These are phyloP conservation scores for Ascochyta koolunga DNA, from an alignment of 2,329 filamentous ascomycete genomes.

Conservation along the genomic window DNA sequence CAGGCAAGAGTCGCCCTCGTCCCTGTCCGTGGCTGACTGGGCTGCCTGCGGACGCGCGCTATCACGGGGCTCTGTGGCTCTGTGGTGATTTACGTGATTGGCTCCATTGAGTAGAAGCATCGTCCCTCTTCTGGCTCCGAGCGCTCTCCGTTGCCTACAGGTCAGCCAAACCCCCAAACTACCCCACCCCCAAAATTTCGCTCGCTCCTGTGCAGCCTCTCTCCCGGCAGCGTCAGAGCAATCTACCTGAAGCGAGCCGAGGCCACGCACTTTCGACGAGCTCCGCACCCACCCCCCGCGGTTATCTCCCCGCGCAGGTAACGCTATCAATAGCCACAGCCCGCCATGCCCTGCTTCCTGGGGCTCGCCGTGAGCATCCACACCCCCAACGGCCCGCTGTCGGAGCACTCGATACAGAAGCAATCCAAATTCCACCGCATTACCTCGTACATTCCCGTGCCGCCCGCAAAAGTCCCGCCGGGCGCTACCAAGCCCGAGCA, in stretches of 20 bases:
- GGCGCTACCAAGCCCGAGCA: slow-evolving; percentile 80
- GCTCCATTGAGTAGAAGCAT: slow-evolving; percentile 10
- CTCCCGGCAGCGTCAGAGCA: slow-evolving; percentile 10
- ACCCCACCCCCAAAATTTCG: slow-evolving; percentile 21
- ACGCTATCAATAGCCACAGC: slow-evolving; percentile 10
- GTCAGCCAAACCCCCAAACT: neutral
- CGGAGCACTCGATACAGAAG: slow-evolving; percentile 94
- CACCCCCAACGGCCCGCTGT: slow-evolving; percentile 76
- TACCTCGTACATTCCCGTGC: slow-evolving; percentile 96
- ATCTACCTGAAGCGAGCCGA: slow-evolving; percentile 26
- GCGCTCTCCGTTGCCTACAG: slow-evolving; percentile 14
- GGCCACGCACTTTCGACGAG: slow-evolving; percentile 21
- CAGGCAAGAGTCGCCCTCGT: neutral
- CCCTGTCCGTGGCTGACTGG: slow-evolving; percentile 10
- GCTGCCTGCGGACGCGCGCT: slow-evolving; percentile 8
- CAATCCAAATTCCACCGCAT: slow-evolving; percentile 90
- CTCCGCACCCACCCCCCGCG: slow-evolving; percentile 25
- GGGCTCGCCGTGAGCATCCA: slow-evolving; percentile 98
- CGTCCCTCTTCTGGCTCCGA: slow-evolving; percentile 18
- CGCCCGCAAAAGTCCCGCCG: slow-evolving; percentile 76
- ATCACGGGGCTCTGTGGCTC: slow-evolving; percentile 18
- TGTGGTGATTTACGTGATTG: slow-evolving; percentile 22
- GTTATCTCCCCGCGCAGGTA: slow-evolving; percentile 22
- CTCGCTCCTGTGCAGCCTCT: slow-evolving; percentile 18
- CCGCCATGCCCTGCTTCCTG: slow-evolving; percentile 91